Evolutionary conservation across 805 yeast species (phyloP).

Genomic region (Myxozyma geophila): DNA sequence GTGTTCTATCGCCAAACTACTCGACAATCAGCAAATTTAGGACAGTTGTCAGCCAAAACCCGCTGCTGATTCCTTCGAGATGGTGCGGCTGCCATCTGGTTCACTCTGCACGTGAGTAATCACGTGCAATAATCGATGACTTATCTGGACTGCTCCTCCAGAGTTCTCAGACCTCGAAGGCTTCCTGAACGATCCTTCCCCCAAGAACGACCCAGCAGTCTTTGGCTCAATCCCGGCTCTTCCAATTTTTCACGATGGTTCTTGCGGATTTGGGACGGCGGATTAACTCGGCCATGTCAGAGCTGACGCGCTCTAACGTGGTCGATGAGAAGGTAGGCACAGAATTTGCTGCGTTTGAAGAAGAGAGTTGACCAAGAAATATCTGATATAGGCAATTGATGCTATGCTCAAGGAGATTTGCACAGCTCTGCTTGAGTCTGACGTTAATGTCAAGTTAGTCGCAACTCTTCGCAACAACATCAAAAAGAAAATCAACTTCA

Average conservation of each 20-base stretch:
- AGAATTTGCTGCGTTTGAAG: background rate
- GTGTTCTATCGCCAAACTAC: background rate
- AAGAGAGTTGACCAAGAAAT: background rate
- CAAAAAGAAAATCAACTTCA: constrained; percentile 58
- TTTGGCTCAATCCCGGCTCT: background rate
- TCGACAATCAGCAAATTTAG: background rate
- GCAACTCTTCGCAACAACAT: constrained; percentile 74
- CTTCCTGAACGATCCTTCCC: too few species aligned
- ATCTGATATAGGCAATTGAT: constrained; percentile 57
- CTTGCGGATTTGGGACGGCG: constrained; percentile 79
- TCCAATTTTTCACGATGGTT: constrained; percentile 56
- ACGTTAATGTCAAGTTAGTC: constrained; percentile 87
- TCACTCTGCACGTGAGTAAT: too few species aligned
- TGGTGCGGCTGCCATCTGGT: too few species aligned
- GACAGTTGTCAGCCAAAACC: background rate
- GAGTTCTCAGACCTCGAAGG: too few species aligned
- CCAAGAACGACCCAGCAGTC: background rate
- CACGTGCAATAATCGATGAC: too few species aligned
- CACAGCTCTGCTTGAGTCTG: constrained; percentile 89
- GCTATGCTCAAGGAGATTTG: constrained; percentile 83
- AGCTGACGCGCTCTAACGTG: constrained; percentile 59
- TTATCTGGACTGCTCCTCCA: too few species aligned
- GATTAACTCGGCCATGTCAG: constrained; percentile 72
- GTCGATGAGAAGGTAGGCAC: constrained; percentile 56
- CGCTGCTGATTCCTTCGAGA: background rate